Conservation (phyloP, 495 filamentous ascomycete genomes). For the Penicillium fimorum region DNA sequence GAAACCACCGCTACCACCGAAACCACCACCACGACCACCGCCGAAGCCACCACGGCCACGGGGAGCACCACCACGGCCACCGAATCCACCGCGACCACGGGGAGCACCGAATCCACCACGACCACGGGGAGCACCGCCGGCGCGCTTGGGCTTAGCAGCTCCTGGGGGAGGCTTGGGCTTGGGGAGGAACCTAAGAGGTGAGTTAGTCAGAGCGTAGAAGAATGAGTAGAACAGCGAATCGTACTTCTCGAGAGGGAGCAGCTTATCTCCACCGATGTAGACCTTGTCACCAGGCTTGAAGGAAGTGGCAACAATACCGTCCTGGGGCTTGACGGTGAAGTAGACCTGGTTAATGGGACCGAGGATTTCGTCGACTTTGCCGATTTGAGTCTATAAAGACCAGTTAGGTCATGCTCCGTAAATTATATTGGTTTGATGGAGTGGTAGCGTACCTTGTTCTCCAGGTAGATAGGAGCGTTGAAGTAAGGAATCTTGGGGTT, state of each 20-base stretch:
- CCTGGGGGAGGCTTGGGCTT: conserved; percentile 83
- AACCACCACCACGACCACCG: conserved; percentile 22
- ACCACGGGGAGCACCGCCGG: conserved; percentile 46
- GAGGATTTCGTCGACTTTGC: conserved; percentile 66
- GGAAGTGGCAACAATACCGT: conserved; percentile 89
- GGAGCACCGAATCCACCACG: conserved; percentile 32
- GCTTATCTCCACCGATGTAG: conserved; percentile 91
- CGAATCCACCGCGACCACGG: conserved; percentile 46
- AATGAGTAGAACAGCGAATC: conserved; percentile 7
- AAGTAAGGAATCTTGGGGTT: conserved; percentile 98
- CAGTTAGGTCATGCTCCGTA: conserved; percentile 20
- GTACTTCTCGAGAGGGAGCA: conserved; percentile 84
- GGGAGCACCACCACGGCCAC: conserved; percentile 45
- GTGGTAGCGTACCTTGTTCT: conserved; percentile 75
- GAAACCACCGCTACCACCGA: conserved; percentile 31
- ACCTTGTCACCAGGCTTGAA: conserved; percentile 98
- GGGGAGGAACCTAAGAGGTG: conserved; percentile 69
- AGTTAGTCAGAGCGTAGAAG: conserved; percentile 18
- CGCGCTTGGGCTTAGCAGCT: conserved; percentile 57
- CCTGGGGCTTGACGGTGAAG: conserved; percentile 96
- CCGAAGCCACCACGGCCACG: conserved; percentile 37
- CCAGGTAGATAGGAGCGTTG: conserved; percentile 96
- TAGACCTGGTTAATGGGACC: conserved; percentile 94
- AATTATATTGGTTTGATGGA: neutral
- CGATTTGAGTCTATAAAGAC: conserved; percentile 50